phyloP scores from a whole-genome alignment of 2,329 filamentous ascomycete genomes.

The Sporothrix sp. region DNA sequence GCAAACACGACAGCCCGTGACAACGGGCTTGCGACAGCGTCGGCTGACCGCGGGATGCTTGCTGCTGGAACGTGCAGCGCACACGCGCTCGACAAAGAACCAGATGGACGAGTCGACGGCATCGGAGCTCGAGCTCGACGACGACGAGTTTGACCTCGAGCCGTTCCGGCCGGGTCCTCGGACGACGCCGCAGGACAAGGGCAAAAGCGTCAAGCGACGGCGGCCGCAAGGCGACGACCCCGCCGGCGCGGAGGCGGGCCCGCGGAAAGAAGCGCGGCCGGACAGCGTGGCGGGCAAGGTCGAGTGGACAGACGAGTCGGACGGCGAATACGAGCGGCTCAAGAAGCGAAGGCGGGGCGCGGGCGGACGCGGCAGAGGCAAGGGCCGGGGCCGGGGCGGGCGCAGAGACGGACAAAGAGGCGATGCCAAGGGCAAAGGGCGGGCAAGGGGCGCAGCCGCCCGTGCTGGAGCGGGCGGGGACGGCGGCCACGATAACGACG shows the following conservation, averaged over 20 bases:
- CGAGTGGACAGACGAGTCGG: constrained; percentile 48
- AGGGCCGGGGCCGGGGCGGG: background rate
- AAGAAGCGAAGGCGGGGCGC: constrained; percentile 51
- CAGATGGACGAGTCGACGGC: constrained; percentile 11
- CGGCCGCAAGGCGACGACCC: background rate
- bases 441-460: background rate
- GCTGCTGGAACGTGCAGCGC: no score
- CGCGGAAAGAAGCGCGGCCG: background rate
- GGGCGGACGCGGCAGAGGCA: constrained; percentile 23
- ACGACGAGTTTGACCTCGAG: background rate
- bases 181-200: background rate
- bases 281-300: constrained; percentile 31
- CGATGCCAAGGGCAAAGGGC: constrained; percentile 35
- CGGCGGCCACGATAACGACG: no score
- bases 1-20: background rate
- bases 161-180: constrained; percentile 1
- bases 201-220: constrained; percentile 12
- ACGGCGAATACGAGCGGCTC: constrained; percentile 52
- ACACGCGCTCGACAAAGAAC: background rate
- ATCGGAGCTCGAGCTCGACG: constrained; percentile 2
- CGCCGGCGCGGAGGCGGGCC: constrained; percentile 2
- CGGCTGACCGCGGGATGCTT: no score
- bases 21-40: no score
- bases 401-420: no score
- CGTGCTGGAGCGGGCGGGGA: background rate